Conservation (phyloP, 306 rosid genomes). For the Castanea mollissima region DNA sequence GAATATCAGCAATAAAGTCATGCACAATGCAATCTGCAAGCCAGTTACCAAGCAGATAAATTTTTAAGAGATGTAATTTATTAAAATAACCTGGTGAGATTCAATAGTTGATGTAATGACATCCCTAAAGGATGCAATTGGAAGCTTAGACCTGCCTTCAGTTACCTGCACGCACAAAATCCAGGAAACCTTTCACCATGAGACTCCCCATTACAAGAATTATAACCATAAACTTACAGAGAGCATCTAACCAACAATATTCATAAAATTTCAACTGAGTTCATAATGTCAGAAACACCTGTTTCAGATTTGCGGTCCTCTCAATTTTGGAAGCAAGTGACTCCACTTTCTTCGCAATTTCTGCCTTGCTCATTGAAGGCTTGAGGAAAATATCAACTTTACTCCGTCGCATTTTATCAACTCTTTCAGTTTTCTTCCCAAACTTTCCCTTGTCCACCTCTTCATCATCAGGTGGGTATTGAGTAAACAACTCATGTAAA, state of each 20-base stretch:
- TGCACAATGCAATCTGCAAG: slow-evolving; percentile 23
- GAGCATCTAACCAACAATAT: slow-evolving; percentile 27
- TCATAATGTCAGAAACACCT: slow-evolving; percentile 42
- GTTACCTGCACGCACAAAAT: slow-evolving; percentile 49
- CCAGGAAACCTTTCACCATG: slow-evolving; percentile 23
- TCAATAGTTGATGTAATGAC: slow-evolving; percentile 63
- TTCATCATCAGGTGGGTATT: slow-evolving; percentile 71
- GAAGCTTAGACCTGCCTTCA: slow-evolving; percentile 63
- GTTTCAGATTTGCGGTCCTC: slow-evolving; percentile 30
- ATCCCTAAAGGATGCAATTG: slow-evolving; percentile 77
- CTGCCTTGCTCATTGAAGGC: slow-evolving; percentile 51
- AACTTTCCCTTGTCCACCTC: slow-evolving; percentile 22
- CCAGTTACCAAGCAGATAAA: slow-evolving; percentile 9
- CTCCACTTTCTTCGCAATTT: slow-evolving; percentile 51
- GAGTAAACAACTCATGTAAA: slow-evolving; percentile 50
- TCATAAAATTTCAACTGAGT: slow-evolving; percentile 7
- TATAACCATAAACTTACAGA: slow-evolving; percentile 10
- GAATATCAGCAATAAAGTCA: slow-evolving; percentile 11
- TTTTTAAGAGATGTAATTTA: slow-evolving; percentile 3
- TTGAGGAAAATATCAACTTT: slow-evolving; percentile 48
- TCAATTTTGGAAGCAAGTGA: slow-evolving; percentile 34
- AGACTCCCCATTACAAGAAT: slow-evolving; percentile 17
- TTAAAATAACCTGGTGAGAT: slow-evolving; percentile 77
- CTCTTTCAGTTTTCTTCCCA: slow-evolving; percentile 19
- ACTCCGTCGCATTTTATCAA: slow-evolving; percentile 3